These are phyloP conservation scores for Artemisia tridentata DNA, from an alignment of 129 eudicot species.

Conservation along the genomic window DNA sequence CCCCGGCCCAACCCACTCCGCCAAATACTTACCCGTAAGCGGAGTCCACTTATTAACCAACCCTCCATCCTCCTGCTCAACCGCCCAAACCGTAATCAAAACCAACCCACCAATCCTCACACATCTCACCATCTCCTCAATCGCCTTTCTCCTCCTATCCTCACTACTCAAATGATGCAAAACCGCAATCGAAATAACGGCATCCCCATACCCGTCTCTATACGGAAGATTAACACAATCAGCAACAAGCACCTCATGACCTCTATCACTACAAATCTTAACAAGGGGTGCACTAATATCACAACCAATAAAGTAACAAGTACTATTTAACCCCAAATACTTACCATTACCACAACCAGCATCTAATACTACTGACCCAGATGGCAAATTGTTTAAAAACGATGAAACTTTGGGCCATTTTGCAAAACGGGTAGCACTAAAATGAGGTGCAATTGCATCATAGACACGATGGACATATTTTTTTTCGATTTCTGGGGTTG, in stretches of 20 bases:
- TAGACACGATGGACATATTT: slow-evolving; percentile 95
- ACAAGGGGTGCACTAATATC: slow-evolving; percentile 84
- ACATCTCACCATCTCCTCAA: slow-evolving; percentile 73
- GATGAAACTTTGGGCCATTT: slow-evolving; percentile 95
- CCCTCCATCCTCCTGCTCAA: slow-evolving; percentile 80
- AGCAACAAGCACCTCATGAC: slow-evolving; percentile 81
- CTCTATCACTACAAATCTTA: slow-evolving; percentile 71
- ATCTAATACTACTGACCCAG: slow-evolving; percentile 77
- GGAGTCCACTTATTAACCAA: slow-evolving; percentile 91
- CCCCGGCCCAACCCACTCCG: slow-evolving; percentile 91
- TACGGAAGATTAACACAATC: slow-evolving; percentile 94
- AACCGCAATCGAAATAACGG: slow-evolving; percentile 92
- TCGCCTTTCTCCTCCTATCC: slow-evolving; percentile 74
- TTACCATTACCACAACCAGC: slow-evolving; percentile 99
- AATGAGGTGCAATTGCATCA: slow-evolving; percentile 98
- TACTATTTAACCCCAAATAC: slow-evolving; percentile 65
- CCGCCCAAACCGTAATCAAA: slow-evolving; percentile 97
- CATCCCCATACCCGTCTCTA: slow-evolving; percentile 75
- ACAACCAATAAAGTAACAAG: slow-evolving; percentile 81
- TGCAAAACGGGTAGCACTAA: slow-evolving; percentile 87
- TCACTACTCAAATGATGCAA: slow-evolving; percentile 91
- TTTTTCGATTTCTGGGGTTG: slow-evolving; percentile 93
- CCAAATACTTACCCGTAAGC: slow-evolving; percentile 62
- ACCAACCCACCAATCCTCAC: slow-evolving; percentile 78
- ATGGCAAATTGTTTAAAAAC: slow-evolving; percentile 55